A percentile compares a stretch with the other conserved stretches of the same genome.
Evolutionary conservation across 2,329 filamentous ascomycete species (phyloP).

Genomic region (Phoma herbarum): DNA sequence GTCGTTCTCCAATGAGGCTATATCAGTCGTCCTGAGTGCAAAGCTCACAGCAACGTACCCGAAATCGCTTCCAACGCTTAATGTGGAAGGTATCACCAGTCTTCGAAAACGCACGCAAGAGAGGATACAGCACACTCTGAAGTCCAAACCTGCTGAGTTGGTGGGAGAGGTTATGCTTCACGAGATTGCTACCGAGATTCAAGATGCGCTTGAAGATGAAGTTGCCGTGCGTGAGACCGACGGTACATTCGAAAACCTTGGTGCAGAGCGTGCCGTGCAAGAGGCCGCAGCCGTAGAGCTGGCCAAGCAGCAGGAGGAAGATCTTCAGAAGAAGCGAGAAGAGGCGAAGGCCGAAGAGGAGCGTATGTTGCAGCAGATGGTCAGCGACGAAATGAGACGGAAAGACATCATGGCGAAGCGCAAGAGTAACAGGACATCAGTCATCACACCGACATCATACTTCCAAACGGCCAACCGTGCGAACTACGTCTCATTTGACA

Average conservation of each 20-base stretch:
- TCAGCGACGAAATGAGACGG: constrained; percentile 76
- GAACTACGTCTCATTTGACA: constrained; percentile 69
- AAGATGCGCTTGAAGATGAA: constrained; percentile 84
- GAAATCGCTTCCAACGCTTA: constrained; percentile 78
- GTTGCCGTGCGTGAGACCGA: constrained; percentile 78
- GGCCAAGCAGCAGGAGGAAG: constrained; percentile 58
- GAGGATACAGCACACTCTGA: constrained; percentile 74
- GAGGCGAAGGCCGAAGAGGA: constrained; percentile 72
- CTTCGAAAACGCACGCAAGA: constrained; percentile 76
- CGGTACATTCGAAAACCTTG: constrained; percentile 80
- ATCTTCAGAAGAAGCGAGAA: constrained; percentile 52
- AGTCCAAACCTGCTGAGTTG: constrained; percentile 71
- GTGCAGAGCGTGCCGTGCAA: constrained; percentile 86
- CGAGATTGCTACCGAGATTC: constrained; percentile 66
- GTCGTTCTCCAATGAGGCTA: constrained; percentile 75
- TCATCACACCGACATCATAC: constrained; percentile 44
- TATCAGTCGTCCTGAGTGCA: constrained; percentile 76
- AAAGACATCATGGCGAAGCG: constrained; percentile 67
- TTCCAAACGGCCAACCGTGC: constrained; percentile 50
- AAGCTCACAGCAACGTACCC: constrained; percentile 91
- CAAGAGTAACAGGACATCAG: constrained; percentile 60
- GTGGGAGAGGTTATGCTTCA: constrained; percentile 72
- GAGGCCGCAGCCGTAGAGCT: constrained; percentile 74
- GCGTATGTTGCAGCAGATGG: constrained; percentile 72
- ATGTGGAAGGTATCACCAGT: constrained; percentile 69